Evolutionary conservation across 129 eudicot species (phyloP).

Genomic region (Flaveria bidentis): DNA sequence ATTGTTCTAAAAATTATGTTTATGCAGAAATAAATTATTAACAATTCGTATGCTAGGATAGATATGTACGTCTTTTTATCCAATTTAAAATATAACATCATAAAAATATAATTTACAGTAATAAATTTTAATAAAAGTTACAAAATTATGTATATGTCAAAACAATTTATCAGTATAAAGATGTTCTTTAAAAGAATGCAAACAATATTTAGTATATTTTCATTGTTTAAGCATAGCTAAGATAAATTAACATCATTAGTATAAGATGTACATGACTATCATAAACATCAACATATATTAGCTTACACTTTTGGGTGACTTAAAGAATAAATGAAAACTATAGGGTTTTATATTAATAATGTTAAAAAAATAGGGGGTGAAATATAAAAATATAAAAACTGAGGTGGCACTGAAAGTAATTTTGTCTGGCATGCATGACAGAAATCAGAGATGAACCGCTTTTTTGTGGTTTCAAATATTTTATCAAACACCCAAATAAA

Average conservation of each 20-base stretch:
- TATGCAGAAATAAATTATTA: neutral
- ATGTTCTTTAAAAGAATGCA: neutral
- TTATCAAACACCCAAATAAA: neutral
- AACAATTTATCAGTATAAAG: neutral
- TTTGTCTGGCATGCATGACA: slow-evolving; percentile 50
- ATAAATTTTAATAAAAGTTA: neutral
- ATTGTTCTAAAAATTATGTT: neutral
- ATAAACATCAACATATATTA: neutral
- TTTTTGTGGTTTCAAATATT: slow-evolving; percentile 40
- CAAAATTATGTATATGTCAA: neutral
- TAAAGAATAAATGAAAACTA: neutral
- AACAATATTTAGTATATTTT: neutral
- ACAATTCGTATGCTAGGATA: neutral
- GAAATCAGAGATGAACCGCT: slow-evolving; percentile 37
- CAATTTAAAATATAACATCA: neutral
- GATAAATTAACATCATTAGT: neutral
- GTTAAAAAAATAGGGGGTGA: neutral
- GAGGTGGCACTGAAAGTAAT: slow-evolving; percentile 41
- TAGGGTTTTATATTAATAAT: neutral
- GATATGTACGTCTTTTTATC: neutral
- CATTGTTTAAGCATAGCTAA: neutral
- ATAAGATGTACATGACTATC: neutral
- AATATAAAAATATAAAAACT: slow-evolving; percentile 25
- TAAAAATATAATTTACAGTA: neutral
- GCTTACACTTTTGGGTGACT: neutral